Base-by-base conservation (phyloP, 805 yeast genomes). In the Metschnikowia aberdeeniae region DNA sequence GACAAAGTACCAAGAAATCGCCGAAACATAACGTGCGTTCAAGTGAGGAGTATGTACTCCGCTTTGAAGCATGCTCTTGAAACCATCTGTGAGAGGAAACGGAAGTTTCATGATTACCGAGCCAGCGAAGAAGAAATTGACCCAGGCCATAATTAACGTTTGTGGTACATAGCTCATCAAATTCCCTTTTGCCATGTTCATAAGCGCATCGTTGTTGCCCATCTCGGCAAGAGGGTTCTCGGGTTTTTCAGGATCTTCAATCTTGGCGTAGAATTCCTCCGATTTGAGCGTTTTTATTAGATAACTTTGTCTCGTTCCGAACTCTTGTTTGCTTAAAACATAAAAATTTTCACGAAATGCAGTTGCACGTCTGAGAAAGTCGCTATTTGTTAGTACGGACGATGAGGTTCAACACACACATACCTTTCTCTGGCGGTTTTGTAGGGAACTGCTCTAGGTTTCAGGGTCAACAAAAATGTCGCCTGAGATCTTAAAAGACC, bases 71-170 rank as follows among this genome's bases (percentile, higher is more conserved):
- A 93, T 90, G 47, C 86, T 79, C 64, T 93, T 93, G 72, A 93
- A 93, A 48, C 90, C 82, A 28, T 82, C 74, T 0, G 98, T 93
- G 45, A 93, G 69, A 2, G 96, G 95, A 68, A 93, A 93, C 13
- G 99, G 99, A 43, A 93, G 71, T 52, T 67, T 70, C 75, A 71
- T 86, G 40, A 89, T 78, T 12, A 90, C 82, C 52, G 89, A 89
- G 0, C 97, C 97, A 11, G 92, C 88, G 64, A 89, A 93, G 68
- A 92, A 90, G 58, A 82, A 86, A 59, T 87, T 88, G 49, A 92
- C 92, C 96, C 97, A 93, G 59, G 89, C 89, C 97, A 93, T 90
- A 52, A 90, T 85, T 33, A 90, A 63, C 0, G 97, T 88, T 67
- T 93, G 98, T 1, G 98, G 97, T 14, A 89, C 78, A 61, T 83